phyloP scores from a whole-genome alignment of 768 basidiomycete genomes.

The Cystofilobasidium bisporidii region DNA sequence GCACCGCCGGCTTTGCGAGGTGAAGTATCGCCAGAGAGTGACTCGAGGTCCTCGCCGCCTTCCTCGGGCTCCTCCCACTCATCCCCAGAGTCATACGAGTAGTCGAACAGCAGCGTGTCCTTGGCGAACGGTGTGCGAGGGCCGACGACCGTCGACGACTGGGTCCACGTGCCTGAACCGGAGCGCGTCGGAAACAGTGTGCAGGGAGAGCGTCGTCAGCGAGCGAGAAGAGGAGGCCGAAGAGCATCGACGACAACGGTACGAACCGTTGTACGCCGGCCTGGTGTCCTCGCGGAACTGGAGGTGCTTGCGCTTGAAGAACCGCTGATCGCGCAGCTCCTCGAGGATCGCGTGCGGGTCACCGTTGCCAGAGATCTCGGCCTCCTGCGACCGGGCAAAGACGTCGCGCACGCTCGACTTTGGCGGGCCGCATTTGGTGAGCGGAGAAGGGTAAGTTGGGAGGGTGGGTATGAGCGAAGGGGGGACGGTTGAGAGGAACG shows the following conservation, averaged over 20 bases:
- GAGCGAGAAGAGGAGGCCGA: too few species aligned
- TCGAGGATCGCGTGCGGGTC: conserved; percentile 57
- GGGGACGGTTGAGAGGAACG: conserved; percentile 27
- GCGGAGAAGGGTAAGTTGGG: neutral
- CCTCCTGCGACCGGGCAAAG: conserved; percentile 43
- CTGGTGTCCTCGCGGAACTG: conserved; percentile 75
- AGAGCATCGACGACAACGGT: neutral
- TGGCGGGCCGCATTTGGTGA: conserved; percentile 22
- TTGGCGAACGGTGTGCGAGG: conserved; percentile 72
- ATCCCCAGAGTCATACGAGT: conserved; percentile 84
- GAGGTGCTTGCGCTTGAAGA: conserved; percentile 67
- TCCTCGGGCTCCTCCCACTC: conserved; percentile 86
- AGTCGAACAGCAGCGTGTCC: conserved; percentile 71
- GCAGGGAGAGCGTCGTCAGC: too few species aligned
- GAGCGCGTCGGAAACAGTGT: too few species aligned
- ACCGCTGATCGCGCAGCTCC: conserved; percentile 53
- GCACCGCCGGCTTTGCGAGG: neutral
- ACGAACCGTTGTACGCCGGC: conserved; percentile 75
- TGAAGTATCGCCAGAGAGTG: conserved; percentile 14
- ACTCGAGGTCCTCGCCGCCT: conserved; percentile 46
- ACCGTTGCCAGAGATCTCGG: conserved; percentile 49
- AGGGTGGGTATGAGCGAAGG: conserved; percentile 24
- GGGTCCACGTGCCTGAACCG: conserved; percentile 79
- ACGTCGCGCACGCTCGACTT: conserved; percentile 45
- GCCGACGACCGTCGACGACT: conserved; percentile 63